phyloP scores from a whole-genome alignment of 1,284 basidiomycete species.

The Ustilago trichophora region DNA sequence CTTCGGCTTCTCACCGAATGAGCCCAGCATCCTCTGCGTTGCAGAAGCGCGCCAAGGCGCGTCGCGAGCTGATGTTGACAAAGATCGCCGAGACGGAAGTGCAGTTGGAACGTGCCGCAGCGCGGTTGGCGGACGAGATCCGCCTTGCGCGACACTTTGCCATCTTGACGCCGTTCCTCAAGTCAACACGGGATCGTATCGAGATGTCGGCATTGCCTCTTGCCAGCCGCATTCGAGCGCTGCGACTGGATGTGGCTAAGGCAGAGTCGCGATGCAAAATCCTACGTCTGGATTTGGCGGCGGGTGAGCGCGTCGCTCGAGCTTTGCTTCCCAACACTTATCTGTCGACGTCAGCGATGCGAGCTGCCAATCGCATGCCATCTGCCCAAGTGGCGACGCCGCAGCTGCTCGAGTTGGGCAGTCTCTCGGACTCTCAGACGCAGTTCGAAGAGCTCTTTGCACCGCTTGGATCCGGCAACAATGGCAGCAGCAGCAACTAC shows the following conservation, averaged over 20 bases:
- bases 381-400: conserved; percentile 36
- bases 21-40: conserved; percentile 30
- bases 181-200: conserved; percentile 57
- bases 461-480: conserved; percentile 1
- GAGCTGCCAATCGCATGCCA: conserved; percentile 20
- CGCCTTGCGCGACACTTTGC: conserved; percentile 57
- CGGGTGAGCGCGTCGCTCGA: conserved; percentile 35
- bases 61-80: conserved; percentile 44
- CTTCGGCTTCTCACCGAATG: conserved; percentile 37
- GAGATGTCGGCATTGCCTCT: conserved; percentile 55
- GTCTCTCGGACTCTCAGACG: conserved; percentile 28
- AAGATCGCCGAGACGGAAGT: conserved; percentile 78
- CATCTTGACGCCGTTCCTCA: conserved; percentile 59
- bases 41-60: conserved; percentile 34
- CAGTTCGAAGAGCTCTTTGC: conserved; percentile 47
- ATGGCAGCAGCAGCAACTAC: conserved; percentile 2
- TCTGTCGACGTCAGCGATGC: conserved; percentile 35
- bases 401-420: conserved; percentile 37
- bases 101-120: conserved; percentile 72
- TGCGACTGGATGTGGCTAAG: conserved; percentile 53
- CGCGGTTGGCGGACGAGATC: conserved; percentile 46
- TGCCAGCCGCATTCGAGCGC: conserved; percentile 36
- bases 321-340: conserved; percentile 24
- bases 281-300: conserved; percentile 46
- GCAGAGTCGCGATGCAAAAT: conserved; percentile 43